Conservation (phyloP, 2,329 filamentous ascomycete genomes). For the Botryotinia convoluta region DNA sequence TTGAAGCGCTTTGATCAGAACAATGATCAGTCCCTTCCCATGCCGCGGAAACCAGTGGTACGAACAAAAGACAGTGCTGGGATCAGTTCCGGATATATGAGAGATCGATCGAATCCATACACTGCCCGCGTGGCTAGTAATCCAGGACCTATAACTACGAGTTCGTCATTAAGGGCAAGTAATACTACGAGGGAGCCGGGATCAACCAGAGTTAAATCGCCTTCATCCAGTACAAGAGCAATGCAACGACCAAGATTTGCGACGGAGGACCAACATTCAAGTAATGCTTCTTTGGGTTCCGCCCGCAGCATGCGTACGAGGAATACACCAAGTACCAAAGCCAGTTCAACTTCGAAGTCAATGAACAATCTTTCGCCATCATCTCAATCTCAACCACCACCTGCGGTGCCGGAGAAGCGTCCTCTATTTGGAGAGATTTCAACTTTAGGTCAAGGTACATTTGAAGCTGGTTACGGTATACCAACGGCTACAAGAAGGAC, state of each 20-base stretch:
- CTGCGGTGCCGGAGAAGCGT: conserved; percentile 42
- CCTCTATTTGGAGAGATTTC: conserved; percentile 75
- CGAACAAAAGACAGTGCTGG: conserved; percentile 27
- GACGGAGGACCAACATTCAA: conserved; percentile 51
- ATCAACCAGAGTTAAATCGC: conserved; percentile 27
- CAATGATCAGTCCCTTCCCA: conserved; percentile 42
- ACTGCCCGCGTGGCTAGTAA: conserved; percentile 34
- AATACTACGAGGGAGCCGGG: conserved; percentile 26
- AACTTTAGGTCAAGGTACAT: conserved; percentile 53
- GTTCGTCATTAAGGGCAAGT: conserved; percentile 25
- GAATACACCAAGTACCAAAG: conserved; percentile 37
- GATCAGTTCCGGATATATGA: conserved; percentile 29
- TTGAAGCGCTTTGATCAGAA: conserved; percentile 75
- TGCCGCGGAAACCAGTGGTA: conserved; percentile 31
- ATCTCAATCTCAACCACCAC: conserved; percentile 32
- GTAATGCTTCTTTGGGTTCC: conserved; percentile 57
- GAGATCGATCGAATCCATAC: conserved; percentile 30
- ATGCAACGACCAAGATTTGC: conserved; percentile 48
- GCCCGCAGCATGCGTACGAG: conserved; percentile 57
- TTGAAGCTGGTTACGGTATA: conserved; percentile 60
- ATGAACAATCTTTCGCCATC: conserved; percentile 44
- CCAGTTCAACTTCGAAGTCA: conserved; percentile 45
- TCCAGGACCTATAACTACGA: conserved; percentile 20
- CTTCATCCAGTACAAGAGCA: conserved; percentile 25
- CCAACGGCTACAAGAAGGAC: conserved; percentile 55